Conservation (phyloP, 345 rosid genomes). For the Chamaenerion angustifolium region DNA sequence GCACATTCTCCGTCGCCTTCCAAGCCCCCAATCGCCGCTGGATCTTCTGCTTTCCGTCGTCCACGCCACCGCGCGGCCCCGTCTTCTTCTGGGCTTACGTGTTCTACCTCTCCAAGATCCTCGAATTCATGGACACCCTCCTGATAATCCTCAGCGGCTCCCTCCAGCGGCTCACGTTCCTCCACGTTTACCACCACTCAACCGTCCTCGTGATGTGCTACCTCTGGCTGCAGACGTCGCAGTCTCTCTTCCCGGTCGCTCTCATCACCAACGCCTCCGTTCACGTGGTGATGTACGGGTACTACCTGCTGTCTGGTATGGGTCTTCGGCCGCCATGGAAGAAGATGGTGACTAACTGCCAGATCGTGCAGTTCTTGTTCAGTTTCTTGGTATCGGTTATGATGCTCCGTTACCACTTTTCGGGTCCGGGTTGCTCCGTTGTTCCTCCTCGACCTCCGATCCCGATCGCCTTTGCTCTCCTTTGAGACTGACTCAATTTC, state of each 20-base stretch:
- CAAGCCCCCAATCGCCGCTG: constrained; percentile 18
- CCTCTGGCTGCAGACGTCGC: constrained; percentile 26
- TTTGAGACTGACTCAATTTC: too few relatives aligned
- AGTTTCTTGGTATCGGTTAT: constrained; percentile 27
- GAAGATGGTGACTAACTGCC: constrained; percentile 43
- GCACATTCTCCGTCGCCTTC: constrained; percentile 35
- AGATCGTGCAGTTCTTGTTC: constrained; percentile 43
- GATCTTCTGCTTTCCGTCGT: constrained; percentile 37
- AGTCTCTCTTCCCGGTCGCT: constrained; percentile 41
- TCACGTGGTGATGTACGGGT: constrained; percentile 50
- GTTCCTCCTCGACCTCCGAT: too few relatives aligned
- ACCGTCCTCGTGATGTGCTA: constrained; percentile 51
- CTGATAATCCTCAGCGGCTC: constrained; percentile 33
- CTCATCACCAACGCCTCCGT: constrained; percentile 39
- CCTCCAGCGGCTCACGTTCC: constrained; percentile 35
- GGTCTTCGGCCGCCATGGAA: constrained; percentile 55
- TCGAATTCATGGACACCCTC: constrained; percentile 48
- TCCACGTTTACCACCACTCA: constrained; percentile 67
- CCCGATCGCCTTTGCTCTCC: too few relatives aligned
- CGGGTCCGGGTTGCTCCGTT: constrained; percentile 42
- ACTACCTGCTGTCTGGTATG: constrained; percentile 30
- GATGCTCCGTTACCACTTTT: constrained; percentile 35
- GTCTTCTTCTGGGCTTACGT: constrained; percentile 58
- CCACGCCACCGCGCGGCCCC: constrained; percentile 33
- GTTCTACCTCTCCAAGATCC: constrained; percentile 51